A percentile compares a stretch with the other conserved stretches of the same genome.
These are phyloP conservation scores for Candida silvatica DNA, from an alignment of 805 yeast genomes.

Conservation along the genomic window DNA sequence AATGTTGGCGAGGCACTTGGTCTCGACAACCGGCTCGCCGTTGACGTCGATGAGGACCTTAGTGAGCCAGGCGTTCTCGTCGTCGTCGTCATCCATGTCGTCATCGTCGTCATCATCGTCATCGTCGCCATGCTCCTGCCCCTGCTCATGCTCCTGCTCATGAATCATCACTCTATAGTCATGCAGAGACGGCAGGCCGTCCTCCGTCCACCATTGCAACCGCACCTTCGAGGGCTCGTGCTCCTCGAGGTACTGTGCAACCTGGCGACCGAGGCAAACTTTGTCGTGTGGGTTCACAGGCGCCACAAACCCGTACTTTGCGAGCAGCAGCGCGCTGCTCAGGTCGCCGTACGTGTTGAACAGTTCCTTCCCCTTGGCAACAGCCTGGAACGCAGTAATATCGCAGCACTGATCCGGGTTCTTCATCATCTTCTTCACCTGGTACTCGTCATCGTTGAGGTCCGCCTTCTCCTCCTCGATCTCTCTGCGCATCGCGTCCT, in stretches of 20 bases:
- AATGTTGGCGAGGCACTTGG: background rate
- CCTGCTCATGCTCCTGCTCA: slow-evolving; percentile 4
- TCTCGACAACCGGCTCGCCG: slow-evolving; percentile 5
- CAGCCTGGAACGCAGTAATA: slow-evolving; percentile 38
- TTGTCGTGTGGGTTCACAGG: slow-evolving; percentile 45
- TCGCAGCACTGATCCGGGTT: slow-evolving; percentile 60
- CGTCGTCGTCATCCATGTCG: slow-evolving; percentile 4
- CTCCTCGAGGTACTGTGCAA: slow-evolving; percentile 11
- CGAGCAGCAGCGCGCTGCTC: slow-evolving; percentile 53
- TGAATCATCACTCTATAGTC: slow-evolving; percentile 9
- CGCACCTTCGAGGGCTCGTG: no score
- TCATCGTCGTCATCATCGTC: slow-evolving; percentile 6
- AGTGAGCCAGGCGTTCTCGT: slow-evolving; percentile 4
- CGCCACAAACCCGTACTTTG: slow-evolving; percentile 73
- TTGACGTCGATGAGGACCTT: slow-evolving; percentile 8
- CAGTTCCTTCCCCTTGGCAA: slow-evolving; percentile 48
- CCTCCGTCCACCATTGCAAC: slow-evolving; percentile 19
- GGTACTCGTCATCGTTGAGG: slow-evolving; percentile 13
- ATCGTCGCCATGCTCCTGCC: slow-evolving; percentile 5
- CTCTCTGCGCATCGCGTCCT: slow-evolving; percentile 12
- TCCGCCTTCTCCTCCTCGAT: slow-evolving; percentile 16
- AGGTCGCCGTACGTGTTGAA: slow-evolving; percentile 80
- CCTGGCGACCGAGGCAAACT: slow-evolving; percentile 48
- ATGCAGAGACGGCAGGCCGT: slow-evolving; percentile 12
- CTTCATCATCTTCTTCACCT: slow-evolving; percentile 26